These are phyloP conservation scores for Kluyveromyces aestuarii DNA, from an alignment of 805 yeast genomes.

Conservation along the genomic window DNA sequence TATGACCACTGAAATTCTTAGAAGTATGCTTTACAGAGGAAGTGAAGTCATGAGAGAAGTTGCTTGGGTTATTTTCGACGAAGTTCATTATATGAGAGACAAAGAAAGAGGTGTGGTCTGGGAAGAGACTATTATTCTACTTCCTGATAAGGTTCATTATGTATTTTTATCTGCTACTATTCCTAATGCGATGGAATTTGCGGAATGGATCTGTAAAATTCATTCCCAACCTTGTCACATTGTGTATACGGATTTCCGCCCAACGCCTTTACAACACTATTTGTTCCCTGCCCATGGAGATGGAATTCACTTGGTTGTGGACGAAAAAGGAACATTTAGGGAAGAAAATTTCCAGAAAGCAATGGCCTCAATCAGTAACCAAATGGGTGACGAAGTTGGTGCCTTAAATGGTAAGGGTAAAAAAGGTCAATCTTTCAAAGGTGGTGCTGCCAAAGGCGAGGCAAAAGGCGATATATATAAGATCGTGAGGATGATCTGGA, in stretches of 20 bases:
- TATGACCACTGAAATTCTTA: slow-evolving; percentile 96
- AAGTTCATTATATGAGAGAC: slow-evolving; percentile 97
- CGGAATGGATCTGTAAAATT: slow-evolving; percentile 95
- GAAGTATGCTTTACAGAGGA: slow-evolving; percentile 96
- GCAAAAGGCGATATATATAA: slow-evolving; percentile 82
- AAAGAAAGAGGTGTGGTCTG: slow-evolving; percentile 98
- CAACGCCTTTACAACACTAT: slow-evolving; percentile 96
- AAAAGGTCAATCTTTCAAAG: slow-evolving; percentile 77
- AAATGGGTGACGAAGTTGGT: slow-evolving; percentile 75
- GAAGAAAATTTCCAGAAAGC: slow-evolving; percentile 98
- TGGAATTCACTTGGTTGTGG: slow-evolving; percentile 95
- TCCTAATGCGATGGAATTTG: slow-evolving; percentile 97
- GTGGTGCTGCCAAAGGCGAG: slow-evolving; percentile 60
- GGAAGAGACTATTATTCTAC: slow-evolving; percentile 95
- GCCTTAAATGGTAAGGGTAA: slow-evolving; percentile 50
- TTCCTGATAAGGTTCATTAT: slow-evolving; percentile 93
- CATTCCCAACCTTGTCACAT: slow-evolving; percentile 97
- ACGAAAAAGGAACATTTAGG: slow-evolving; percentile 90
- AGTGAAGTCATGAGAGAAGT: slow-evolving; percentile 98
- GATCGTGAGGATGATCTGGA: slow-evolving; percentile 96
- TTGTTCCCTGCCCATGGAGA: slow-evolving; percentile 97
- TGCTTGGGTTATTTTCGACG: slow-evolving; percentile 97
- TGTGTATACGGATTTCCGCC: slow-evolving; percentile 97
- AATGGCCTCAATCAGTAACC: slow-evolving; percentile 84
- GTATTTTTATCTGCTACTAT: slow-evolving; percentile 93